Conservation (phyloP, 306 rosid species). For the Gleditsia sinensis region DNA sequence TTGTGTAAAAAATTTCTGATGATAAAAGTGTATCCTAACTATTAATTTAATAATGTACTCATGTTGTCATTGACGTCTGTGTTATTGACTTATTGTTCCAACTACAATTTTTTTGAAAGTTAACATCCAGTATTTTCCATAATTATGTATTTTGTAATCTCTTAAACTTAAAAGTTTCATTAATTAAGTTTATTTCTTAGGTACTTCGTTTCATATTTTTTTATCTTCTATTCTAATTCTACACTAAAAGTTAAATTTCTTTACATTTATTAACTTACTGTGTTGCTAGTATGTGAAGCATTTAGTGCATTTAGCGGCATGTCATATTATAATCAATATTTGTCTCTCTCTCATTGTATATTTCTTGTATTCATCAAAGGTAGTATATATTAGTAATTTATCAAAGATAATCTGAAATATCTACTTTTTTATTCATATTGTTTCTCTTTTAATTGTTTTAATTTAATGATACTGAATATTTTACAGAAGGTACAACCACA, state of each 20-base stretch:
- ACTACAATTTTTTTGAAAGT: conserved; percentile 10
- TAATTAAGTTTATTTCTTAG: not conserved
- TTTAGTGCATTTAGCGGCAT: conserved; percentile 1
- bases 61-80: conserved; percentile 4
- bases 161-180: not conserved
- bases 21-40: not conserved
- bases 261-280: not conserved
- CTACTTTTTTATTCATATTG: not conserved
- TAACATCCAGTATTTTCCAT: conserved; percentile 11
- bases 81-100: not conserved
- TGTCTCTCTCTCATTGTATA: conserved; percentile 13
- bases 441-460: conserved; percentile 7
- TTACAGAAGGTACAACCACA: conserved; percentile 94
- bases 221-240: not conserved
- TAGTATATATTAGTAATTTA: conserved; percentile 6
- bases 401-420: conserved; percentile 13
- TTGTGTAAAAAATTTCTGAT: not conserved
- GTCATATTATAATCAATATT: not conserved
- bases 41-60: conserved; percentile 20
- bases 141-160: not conserved
- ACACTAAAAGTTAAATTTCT: conserved; percentile 5
- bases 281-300: not conserved
- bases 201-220: not conserved
- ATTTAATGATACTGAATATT: conserved; percentile 29
- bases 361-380: conserved; percentile 3